A percentile compares a stretch with the other conserved stretches of the same genome.
Conservation (phyloP, 2,329 filamentous ascomycete genomes). For the Helminthosporium solani region DNA sequence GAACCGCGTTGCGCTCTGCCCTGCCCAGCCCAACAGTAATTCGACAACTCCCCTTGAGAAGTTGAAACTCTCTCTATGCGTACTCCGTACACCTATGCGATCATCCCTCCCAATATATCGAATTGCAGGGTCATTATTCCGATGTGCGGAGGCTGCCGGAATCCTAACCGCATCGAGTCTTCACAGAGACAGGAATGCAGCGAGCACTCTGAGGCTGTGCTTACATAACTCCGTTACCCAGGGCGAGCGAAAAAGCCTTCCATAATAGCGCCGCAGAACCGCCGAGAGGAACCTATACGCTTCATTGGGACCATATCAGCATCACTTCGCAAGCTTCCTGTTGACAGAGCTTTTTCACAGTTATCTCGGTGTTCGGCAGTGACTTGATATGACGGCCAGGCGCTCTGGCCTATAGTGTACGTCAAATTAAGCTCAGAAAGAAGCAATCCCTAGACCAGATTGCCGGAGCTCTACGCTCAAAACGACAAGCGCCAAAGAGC, state of each 20-base stretch:
- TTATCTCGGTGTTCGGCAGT: no score
- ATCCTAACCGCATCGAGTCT: neutral
- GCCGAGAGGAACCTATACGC: neutral
- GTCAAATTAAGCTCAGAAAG: conserved; percentile 5
- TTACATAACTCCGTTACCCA: neutral
- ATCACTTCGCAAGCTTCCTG: no score
- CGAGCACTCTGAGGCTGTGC: neutral
- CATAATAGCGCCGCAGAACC: conserved; percentile 2
- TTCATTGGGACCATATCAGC: no score
- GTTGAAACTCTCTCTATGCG: no score
- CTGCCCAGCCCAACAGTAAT: no score
- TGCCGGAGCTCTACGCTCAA: neutral
- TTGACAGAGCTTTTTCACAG: no score
- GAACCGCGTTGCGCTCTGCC: neutral
- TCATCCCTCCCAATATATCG: neutral
- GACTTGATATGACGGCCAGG: neutral
- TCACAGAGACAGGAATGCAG: no score
- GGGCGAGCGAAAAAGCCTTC: neutral
- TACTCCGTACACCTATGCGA: neutral
- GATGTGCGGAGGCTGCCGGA: neutral
- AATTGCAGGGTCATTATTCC: no score
- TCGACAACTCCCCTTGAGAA: no score
- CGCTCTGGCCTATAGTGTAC: neutral
- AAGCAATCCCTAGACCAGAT: conserved; percentile 1
- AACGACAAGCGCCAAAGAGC: neutral